A percentile compares a stretch with the other conserved stretches of the same genome.
These are phyloP conservation scores for Corylus heterophylla DNA, from an alignment of 306 rosid species.

Conservation along the genomic window DNA sequence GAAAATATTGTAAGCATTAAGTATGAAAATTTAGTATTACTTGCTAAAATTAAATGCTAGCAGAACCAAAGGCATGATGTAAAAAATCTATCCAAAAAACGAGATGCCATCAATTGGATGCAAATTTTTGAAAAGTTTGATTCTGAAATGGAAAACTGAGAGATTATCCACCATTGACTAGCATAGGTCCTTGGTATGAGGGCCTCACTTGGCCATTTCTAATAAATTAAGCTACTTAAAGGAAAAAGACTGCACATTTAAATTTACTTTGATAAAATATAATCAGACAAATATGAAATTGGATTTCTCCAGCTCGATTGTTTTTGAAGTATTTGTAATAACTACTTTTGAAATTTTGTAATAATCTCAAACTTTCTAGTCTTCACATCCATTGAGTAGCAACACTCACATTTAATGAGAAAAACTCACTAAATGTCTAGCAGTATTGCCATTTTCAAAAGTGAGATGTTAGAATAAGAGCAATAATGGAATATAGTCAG, in stretches of 20 bases:
- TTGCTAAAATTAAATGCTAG: background rate
- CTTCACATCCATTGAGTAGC: background rate
- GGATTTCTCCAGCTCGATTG: background rate
- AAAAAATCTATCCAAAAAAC: background rate
- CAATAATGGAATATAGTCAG: background rate
- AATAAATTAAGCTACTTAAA: background rate
- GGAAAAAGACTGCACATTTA: background rate
- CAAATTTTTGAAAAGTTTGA: background rate
- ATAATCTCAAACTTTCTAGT: background rate
- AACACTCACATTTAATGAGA: background rate
- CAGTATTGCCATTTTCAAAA: background rate
- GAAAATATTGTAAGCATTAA: conserved; percentile 18
- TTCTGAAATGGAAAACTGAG: background rate
- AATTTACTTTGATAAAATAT: background rate
- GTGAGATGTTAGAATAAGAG: background rate
- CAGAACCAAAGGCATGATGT: background rate
- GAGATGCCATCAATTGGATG: background rate
- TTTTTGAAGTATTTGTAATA: background rate
- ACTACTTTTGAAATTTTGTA: background rate
- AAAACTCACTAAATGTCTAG: too few relatives aligned
- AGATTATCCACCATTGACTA: background rate
- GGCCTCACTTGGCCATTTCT: background rate
- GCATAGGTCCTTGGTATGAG: background rate
- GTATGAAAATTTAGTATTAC: conserved; percentile 1
- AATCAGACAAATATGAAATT: background rate